Evolutionary conservation across 169 alveolate genomes (phyloP).

Genomic region (Neospora caninum): DNA sequence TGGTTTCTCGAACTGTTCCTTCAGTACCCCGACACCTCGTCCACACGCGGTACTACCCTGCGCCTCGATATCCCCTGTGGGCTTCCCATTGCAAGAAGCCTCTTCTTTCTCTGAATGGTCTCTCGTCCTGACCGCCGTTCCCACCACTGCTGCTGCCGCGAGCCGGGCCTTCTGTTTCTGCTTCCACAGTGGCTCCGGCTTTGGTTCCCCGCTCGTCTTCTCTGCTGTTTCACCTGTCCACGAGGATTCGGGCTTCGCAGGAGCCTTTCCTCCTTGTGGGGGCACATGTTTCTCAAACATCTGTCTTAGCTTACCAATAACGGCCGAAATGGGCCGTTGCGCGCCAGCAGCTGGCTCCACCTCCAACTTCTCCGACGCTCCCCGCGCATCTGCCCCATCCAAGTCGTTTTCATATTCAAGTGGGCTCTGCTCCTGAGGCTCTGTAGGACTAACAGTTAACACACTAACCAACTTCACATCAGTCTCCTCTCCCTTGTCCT

Average conservation of each 20-base stretch:
- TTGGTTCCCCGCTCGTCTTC: not conserved
- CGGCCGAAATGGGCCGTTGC: not conserved
- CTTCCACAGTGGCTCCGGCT: not conserved
- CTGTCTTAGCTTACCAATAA: not conserved
- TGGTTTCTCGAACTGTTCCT: constrained; percentile 16
- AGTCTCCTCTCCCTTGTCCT: too few relatives aligned
- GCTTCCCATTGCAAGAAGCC: not conserved
- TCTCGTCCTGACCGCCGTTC: not conserved
- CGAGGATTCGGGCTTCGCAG: not conserved
- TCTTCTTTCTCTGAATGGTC: not conserved
- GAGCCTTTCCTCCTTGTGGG: not conserved
- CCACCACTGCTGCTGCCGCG: not conserved
- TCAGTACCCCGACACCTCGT: not conserved
- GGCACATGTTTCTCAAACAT: not conserved
- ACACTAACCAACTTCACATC: not conserved
- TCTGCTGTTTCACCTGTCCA: not conserved
- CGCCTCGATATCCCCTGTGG: not conserved
- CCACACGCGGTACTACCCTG: not conserved
- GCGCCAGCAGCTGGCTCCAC: too few relatives aligned
- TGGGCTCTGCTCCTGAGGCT: too few relatives aligned
- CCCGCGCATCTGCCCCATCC: too few relatives aligned
- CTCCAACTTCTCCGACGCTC: too few relatives aligned
- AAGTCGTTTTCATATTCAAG: too few relatives aligned
- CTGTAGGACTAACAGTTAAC: too few relatives aligned
- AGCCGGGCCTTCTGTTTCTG: not conserved